phyloP scores from a whole-genome alignment of 164 flowering plant genomes.

The Magnolia officinalis region DNA sequence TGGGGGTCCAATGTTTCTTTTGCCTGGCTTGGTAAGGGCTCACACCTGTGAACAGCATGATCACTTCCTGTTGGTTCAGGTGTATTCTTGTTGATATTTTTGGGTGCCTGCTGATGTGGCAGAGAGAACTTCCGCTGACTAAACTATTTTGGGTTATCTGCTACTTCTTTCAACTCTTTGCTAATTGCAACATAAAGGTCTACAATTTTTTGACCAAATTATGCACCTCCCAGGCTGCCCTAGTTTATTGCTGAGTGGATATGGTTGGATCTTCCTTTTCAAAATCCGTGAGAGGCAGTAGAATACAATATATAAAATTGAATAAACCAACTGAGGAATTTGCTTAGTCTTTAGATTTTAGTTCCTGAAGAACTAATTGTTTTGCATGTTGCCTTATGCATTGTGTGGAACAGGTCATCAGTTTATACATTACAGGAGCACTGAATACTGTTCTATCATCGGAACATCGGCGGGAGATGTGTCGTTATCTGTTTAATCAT shows the following conservation, averaged over 20 bases:
- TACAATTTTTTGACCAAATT: no score
- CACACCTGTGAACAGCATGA: neutral
- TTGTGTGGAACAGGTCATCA: conserved; percentile 40
- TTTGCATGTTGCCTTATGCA: conserved; percentile 3
- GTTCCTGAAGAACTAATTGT: neutral
- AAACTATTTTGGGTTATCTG: neutral
- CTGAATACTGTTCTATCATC: conserved; percentile 36
- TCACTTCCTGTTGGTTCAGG: neutral
- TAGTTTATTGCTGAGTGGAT: neutral
- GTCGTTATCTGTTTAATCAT: conserved; percentile 64
- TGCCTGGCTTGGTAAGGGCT: conserved; percentile 50
- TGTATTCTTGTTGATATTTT: neutral
- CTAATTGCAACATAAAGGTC: no score
- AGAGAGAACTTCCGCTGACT: neutral
- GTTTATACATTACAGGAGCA: conserved; percentile 42
- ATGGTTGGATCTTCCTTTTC: neutral
- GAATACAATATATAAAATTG: neutral
- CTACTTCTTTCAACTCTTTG: no score
- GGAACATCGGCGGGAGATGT: conserved; percentile 53
- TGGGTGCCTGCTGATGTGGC: neutral
- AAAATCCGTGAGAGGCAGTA: neutral
- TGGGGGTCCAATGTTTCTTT: conserved; percentile 56
- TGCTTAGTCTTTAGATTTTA: neutral
- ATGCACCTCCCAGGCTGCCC: no score
- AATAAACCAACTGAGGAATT: neutral